Evolutionary conservation across 23 red algal species (phyloP), one percentile per base, ranked within the genome.

Genomic region (Gracilaria gracilis): DNA sequence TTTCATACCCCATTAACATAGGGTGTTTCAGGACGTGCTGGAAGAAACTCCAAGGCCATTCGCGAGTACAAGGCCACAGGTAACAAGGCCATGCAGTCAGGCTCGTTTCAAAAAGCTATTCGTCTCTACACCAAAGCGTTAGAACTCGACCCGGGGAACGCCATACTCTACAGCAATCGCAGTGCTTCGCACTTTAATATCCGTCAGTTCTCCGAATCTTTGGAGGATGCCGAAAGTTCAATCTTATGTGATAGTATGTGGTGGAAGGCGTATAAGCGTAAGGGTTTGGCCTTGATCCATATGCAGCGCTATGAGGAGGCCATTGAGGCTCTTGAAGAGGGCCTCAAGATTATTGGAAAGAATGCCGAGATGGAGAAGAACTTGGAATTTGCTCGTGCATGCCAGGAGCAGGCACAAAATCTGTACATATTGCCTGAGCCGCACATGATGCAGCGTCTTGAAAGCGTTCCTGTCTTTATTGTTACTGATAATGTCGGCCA

Each of bases 241-340:
- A 88, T 96, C 72, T 61, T 91, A 20, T 88, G 93, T 44, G 93
- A 93, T 51, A 72, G 54, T 21, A 83, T 80, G 32, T 99, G 97
- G 97, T 95, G 90, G 89, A 99, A 99, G 64, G 97, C 91, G 61
- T 92, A 99, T 75, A 95, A 95, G 48, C 91, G 97, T 34, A 95
- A 95, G 40, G 97, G 89, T 4, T 50, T 92, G 61, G 87, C 93
- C 2, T 78, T 99, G 50, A 81, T 96, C 37, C 91, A 95, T 69
- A 92, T 99, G 77, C 79, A 95, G 48, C 80, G 93, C 27, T 96
- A 92, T 54, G 97, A 96, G 32, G 97, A 95, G 50, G 97, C 97
- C 20, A 94, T 95, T 21, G 85, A 64, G 24, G 92, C 94, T 25
- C 70, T 99, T 9, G 89, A 99, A 78, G 79, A 93, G 58, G 93